Evolutionary conservation across 768 basidiomycete species (phyloP).

Genomic region (Leccinum truebloodii): DNA sequence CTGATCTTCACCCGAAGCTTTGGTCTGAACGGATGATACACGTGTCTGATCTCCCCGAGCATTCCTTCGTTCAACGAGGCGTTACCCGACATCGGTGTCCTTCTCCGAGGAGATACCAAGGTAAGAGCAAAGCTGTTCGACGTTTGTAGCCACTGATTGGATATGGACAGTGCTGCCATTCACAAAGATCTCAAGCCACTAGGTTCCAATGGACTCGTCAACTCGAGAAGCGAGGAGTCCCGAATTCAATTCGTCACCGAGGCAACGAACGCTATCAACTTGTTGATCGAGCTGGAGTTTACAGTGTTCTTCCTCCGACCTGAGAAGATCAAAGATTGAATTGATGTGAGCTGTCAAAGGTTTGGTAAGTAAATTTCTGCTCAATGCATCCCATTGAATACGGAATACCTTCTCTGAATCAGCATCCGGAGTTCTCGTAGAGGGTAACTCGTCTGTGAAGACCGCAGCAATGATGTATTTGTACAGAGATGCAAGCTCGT

Average conservation of each 20-base stretch:
- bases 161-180: constrained; percentile 75
- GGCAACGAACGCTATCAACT: constrained; percentile 72
- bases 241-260: constrained; percentile 25
- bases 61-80: constrained; percentile 26
- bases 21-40: too few relatives aligned
- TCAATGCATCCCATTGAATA: not conserved
- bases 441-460: constrained; percentile 1
- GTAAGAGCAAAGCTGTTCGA: constrained; percentile 60
- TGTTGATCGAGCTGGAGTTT: constrained; percentile 59
- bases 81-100: constrained; percentile 12
- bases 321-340: constrained; percentile 46
- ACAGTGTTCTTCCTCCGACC: constrained; percentile 49
- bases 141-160: constrained; percentile 55
- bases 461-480: constrained; percentile 4
- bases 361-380: not conserved
- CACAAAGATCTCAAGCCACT: constrained; percentile 88
- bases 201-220: not conserved
- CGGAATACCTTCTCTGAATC: constrained; percentile 23
- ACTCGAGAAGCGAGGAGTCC: not conserved
- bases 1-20: too few relatives aligned
- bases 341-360: constrained; percentile 35
- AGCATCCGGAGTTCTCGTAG: constrained; percentile 5
- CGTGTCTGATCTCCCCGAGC: constrained; percentile 24
- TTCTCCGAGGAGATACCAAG: constrained; percentile 42
- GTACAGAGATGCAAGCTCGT: constrained; percentile 34